Percentiles rank a stretch among this genome's conserved stretches.
These are phyloP conservation scores for Xerocomellus chrysenteron DNA, from an alignment of 768 basidiomycete species.

Conservation along the genomic window DNA sequence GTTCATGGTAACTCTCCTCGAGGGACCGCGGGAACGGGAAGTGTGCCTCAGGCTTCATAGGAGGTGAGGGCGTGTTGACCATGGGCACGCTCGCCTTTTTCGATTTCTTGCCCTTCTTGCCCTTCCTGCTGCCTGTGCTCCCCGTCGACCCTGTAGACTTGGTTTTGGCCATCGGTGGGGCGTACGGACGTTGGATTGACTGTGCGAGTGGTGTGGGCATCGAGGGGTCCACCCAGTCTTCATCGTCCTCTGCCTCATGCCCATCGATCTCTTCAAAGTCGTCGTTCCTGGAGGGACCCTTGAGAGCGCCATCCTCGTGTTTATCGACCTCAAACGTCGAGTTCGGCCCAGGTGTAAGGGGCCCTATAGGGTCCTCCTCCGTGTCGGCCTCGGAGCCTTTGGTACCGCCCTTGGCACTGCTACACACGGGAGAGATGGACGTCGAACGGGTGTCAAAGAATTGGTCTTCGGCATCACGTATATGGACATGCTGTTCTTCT, in stretches of 20 bases:
- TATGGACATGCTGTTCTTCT: conserved; percentile 28
- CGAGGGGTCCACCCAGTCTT: conserved; percentile 72
- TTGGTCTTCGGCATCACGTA: conserved; percentile 42
- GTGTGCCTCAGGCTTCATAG: conserved; percentile 37
- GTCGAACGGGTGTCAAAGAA: conserved; percentile 55
- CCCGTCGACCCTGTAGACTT: conserved; percentile 29
- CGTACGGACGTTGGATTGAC: conserved; percentile 23
- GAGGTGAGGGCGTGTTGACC: conserved; percentile 39
- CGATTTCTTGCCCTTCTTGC: conserved; percentile 38
- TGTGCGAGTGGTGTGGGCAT: conserved; percentile 39
- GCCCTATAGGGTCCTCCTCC: conserved; percentile 70
- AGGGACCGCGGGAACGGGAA: conserved; percentile 66
- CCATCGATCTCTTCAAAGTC: conserved; percentile 30
- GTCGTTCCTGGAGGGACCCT: conserved; percentile 30
- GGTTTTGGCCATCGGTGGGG: conserved; percentile 27
- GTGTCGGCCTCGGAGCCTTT: conserved; percentile 62
- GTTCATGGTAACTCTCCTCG: conserved; percentile 35
- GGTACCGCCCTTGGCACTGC: conserved; percentile 35
- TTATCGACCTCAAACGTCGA: conserved; percentile 27
- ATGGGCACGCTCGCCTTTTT: conserved; percentile 37
- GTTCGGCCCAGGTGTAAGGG: conserved; percentile 64
- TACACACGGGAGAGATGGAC: conserved; percentile 42
- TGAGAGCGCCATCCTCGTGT: conserved; percentile 13
- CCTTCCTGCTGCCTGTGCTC: conserved; percentile 26
- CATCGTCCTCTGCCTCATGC: conserved; percentile 38